Percentiles rank a stretch among this genome's conserved stretches.
Evolutionary conservation across 352 stramenopile genomes (phyloP).

Genomic region (Globisporangium ultimum): DNA sequence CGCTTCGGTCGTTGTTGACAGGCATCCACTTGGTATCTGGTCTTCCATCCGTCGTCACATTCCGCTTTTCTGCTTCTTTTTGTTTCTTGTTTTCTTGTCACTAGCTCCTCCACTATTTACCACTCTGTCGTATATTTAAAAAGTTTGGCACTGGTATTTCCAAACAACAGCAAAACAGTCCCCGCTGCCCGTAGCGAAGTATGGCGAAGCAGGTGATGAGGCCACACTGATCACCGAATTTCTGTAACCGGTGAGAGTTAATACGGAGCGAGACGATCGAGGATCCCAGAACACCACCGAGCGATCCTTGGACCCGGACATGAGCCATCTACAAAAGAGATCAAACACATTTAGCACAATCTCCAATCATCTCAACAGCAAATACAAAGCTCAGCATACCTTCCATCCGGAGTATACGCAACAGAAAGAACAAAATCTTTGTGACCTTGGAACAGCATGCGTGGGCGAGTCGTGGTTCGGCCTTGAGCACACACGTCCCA

Average conservation of each 20-base stretch:
- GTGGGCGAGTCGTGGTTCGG: slow-evolving; percentile 71
- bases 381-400: slow-evolving; percentile 32
- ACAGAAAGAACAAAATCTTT: slow-evolving; percentile 87
- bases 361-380: background rate
- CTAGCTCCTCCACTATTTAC: slow-evolving; percentile 11
- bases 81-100: background rate
- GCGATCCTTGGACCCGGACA: slow-evolving; percentile 85
- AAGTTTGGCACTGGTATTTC: slow-evolving; percentile 87
- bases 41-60: background rate
- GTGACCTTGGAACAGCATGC: slow-evolving; percentile 87
- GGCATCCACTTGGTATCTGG: background rate
- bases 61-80: background rate
- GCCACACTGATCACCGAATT: slow-evolving; percentile 88
- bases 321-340: slow-evolving; percentile 60
- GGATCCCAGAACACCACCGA: slow-evolving; percentile 88
- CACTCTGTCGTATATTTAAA: slow-evolving; percentile 66
- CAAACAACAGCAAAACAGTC: slow-evolving; percentile 85
- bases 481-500: slow-evolving; percentile 82
- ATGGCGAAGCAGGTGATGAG: slow-evolving; percentile 76
- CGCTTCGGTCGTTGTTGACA: background rate
- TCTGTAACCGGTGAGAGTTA: slow-evolving; percentile 79
- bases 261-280: slow-evolving; percentile 72
- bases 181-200: slow-evolving; percentile 83
- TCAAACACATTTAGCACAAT: background rate
- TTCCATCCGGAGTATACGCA: slow-evolving; percentile 84